These are phyloP conservation scores for Ascochyta clinopodiicola DNA, from an alignment of 2,329 filamentous ascomycete genomes.

Conservation along the genomic window DNA sequence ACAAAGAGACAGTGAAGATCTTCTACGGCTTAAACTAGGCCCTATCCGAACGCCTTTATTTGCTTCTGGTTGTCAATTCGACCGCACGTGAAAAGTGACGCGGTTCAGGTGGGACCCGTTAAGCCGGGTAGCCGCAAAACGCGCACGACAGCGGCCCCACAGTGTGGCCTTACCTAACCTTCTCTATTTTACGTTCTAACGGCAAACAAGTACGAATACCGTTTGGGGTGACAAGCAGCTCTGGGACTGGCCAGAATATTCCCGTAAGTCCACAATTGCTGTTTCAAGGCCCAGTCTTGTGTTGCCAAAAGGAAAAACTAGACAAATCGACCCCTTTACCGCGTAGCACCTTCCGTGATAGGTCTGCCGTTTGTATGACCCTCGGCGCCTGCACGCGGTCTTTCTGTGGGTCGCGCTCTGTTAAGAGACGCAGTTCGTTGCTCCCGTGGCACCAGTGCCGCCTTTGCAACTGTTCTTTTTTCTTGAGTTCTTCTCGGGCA, in stretches of 20 bases:
- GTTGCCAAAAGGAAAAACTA: background rate
- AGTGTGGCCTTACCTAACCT: background rate
- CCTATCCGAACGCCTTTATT: background rate
- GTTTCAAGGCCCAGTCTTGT: background rate
- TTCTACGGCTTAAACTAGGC: background rate
- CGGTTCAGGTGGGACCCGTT: conserved; percentile 2
- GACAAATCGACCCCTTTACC: background rate
- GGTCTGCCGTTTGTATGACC: background rate
- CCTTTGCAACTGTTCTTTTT: background rate
- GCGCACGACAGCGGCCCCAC: background rate
- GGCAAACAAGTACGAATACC: background rate
- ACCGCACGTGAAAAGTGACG: conserved; percentile 1
- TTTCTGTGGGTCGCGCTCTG: background rate
- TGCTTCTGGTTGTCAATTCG: background rate
- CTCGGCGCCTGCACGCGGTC: background rate
- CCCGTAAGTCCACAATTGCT: conserved; percentile 1
- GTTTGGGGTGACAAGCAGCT: background rate
- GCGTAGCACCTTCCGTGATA: background rate
- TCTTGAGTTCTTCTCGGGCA: background rate
- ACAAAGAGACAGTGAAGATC: background rate
- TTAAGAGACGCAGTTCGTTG: background rate
- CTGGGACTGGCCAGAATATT: conserved; percentile 1
- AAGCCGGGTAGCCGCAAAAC: background rate
- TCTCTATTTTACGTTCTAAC: background rate
- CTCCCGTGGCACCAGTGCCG: background rate